Evolutionary conservation across 768 basidiomycete genomes (phyloP).

Genomic region (Floccularia luteovirens): DNA sequence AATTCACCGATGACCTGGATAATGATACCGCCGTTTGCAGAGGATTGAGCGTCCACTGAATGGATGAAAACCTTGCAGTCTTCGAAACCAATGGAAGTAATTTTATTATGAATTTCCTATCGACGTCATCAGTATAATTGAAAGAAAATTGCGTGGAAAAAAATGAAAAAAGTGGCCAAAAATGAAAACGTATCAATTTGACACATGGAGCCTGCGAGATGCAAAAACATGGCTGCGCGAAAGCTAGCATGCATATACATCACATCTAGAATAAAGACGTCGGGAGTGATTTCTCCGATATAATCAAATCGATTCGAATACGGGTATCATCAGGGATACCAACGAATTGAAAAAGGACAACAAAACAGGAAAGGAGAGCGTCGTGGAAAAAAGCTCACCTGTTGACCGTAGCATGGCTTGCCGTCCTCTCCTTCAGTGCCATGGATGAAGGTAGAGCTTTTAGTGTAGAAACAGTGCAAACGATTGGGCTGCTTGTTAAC

Average conservation of each 20-base stretch:
- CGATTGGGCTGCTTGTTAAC: conserved; percentile 96
- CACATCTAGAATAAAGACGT: neutral
- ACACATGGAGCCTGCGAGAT: neutral
- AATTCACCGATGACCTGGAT: conserved; percentile 99
- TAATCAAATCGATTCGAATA: neutral
- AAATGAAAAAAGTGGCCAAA: conserved; percentile 5
- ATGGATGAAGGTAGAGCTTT: conserved; percentile 95
- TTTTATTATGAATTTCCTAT: conserved; percentile 96
- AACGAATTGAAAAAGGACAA: no score
- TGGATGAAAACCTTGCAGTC: conserved; percentile 99
- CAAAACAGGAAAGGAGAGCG: conserved; percentile 2
- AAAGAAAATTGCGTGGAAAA: conserved; percentile 2
- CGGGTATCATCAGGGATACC: no score
- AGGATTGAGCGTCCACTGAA: conserved; percentile 96
- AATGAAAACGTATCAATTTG: no score
- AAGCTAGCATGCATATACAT: neutral
- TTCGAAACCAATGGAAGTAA: conserved; percentile 87
- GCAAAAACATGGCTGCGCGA: neutral
- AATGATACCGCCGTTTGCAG: conserved; percentile 92
- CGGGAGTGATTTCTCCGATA: neutral
- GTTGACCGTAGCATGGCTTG: conserved; percentile 86
- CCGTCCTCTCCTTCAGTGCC: conserved; percentile 95
- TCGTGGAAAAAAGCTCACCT: conserved; percentile 44
- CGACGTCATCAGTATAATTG: neutral
- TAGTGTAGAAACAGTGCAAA: conserved; percentile 98